Conservation (phyloP, 495 filamentous ascomycete genomes). For the Podospora fimiseda region DNA sequence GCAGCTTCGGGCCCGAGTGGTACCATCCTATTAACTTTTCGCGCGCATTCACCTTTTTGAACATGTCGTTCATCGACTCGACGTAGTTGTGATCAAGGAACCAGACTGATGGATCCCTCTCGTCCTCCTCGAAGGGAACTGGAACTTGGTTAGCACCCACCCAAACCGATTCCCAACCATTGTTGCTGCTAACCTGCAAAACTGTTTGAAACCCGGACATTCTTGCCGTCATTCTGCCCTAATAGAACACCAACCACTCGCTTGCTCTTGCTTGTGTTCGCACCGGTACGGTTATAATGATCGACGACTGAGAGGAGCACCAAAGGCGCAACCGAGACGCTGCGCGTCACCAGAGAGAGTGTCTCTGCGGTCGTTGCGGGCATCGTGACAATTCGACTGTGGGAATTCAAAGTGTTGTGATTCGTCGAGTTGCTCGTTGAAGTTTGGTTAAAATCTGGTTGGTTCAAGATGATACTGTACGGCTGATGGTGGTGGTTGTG, state of each 20-base stretch:
- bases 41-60: constrained; percentile 98
- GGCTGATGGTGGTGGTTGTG: constrained; percentile 2
- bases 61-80: constrained; percentile 99
- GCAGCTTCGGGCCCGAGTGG: constrained; percentile 94
- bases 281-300: constrained; percentile 87
- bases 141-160: constrained; percentile 19
- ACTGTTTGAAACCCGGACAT: constrained; percentile 96
- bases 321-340: constrained; percentile 93
- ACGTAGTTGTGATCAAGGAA: constrained; percentile 99
- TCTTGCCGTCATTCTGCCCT: constrained; percentile 91
- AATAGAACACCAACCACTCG: constrained; percentile 93
- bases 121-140: constrained; percentile 99
- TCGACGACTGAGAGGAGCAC: constrained; percentile 97
- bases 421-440: background rate
- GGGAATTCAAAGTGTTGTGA: background rate
- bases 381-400: constrained; percentile 49
- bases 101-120: constrained; percentile 97
- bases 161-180: background rate
- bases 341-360: constrained; percentile 82
- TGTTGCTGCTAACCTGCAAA: constrained; percentile 66
- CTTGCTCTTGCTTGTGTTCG: constrained; percentile 73
- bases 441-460: constrained; percentile 11
- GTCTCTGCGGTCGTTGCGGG: constrained; percentile 93
- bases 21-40: constrained; percentile 99
- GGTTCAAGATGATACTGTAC: background rate